Base-by-base conservation (phyloP, 257 asterid genomes). In the Fraxinus quadrangulata region DNA sequence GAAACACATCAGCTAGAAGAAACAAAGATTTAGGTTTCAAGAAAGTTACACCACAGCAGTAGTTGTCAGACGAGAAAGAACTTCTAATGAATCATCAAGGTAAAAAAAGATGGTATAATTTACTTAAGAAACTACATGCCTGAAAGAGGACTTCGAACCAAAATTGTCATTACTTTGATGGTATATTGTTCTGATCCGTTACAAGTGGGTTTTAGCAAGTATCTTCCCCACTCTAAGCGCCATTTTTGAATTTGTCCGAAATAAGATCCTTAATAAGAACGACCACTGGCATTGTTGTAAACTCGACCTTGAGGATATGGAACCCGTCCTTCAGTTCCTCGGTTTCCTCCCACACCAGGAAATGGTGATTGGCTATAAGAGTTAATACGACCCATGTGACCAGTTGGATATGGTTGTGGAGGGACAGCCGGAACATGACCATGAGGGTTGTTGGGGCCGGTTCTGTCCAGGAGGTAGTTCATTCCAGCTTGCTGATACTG, bases 251-350 rank as follows among this genome's bases (percentile, higher is more conserved):
- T 10, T 63, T 63, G 17, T 63, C 9, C 1, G 10, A 24, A 63
- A 26, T 26, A 63, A 63, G 36, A 26, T 23, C 12, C 42, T 24
- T 42, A 66, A 33, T 6, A 30, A 69, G 72, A 56, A 24, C 66
- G 77, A 11, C 34, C 28, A 54, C 77, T 34, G 26, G 76, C 17
- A 71, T 78, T 78, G 33, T 66, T 19, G 72, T 78, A 77, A 45
- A 77, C 81, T 56, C 76, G 71, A 24, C 81, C 81, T 3, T 10
- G 42, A 16, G 77, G 81, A 56, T 54, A 70, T 59, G 81, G 81
- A 67, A 71, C 63, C 34, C 81, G 49, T 28, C 73, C 77, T 37
- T 73, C 65, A 26, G 77, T 61, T 71, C 49, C 81, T 16, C 11
- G 77, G 28, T 33, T 21, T 24, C 21, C 17, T 0, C 70, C 77